Evolutionary conservation across 768 basidiomycete genomes (phyloP), one percentile per base, ranked within the genome.

Genomic region (Amanita molliuscula): DNA sequence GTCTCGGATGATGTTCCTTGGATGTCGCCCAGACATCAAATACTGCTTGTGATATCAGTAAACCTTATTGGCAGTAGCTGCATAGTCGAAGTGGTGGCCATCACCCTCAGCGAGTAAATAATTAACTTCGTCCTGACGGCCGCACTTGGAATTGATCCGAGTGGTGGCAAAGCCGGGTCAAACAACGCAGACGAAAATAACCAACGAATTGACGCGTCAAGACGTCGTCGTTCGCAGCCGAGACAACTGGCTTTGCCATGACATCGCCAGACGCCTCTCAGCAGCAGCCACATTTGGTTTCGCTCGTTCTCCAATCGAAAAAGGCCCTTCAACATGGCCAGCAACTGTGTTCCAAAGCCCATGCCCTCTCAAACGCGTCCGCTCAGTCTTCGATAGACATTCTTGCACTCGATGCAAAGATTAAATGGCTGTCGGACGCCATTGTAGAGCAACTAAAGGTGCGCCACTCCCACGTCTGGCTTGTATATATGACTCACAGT

Each of bases 301-400:
- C 84, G 20, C 78, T 92, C 8, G 84, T 88, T 9, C 68, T 84
- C 1, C 82, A 87, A 58, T 89, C 88, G 2, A 85, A 89, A 72
- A 86, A 85, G 58, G 88, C 86, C 0, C 74, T 92, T 2, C 81
- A 87, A 54, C 78, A 82, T 34, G 88, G 87, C 1, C 76, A 89
- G 66, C 75, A 81, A 44, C 73, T 91, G 4, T 91, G 89, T 58
- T 77, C 76, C 1, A 73, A 70, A 31, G 85, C 88, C 1, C 79
- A 84, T 57, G 58, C 63, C 1, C 65, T 82, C 18, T 78, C 84
- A n/a, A 77, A 77, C 54, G 67, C 73, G 37, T 87, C 88, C 2
- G 77, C 85, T 0, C 77, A 80, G 54, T 71, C 72, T 34, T 77
- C 80, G 0, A 69, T 88, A 10, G 84, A 88, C 58, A 77, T 89